Evolutionary conservation across 1,284 basidiomycete species (phyloP).

Genomic region (Grifola frondosa): DNA sequence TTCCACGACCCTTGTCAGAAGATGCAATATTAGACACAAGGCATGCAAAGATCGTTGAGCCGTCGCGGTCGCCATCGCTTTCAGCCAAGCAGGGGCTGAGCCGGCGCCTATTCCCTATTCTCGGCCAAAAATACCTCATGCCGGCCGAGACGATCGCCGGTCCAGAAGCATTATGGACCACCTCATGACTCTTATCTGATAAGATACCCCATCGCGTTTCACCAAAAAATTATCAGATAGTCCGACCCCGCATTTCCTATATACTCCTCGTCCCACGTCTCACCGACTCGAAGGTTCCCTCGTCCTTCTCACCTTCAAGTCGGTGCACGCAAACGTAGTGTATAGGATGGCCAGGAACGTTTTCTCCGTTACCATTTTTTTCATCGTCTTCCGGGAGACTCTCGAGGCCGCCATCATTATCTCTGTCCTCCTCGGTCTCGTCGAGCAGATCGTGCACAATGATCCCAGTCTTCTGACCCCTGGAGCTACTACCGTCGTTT

Average conservation of each 20-base stretch:
- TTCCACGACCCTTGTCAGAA: no score
- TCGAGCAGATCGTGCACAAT: slow-evolving; percentile 71
- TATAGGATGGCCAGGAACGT: slow-evolving; percentile 56
- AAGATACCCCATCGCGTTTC: slow-evolving; percentile 8
- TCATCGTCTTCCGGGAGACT: slow-evolving; percentile 88
- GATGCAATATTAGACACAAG: no score
- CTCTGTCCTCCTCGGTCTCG: slow-evolving; percentile 83
- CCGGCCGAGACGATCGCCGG: no score
- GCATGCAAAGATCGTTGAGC: no score
- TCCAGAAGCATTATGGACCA: no score
- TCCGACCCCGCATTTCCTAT: neutral
- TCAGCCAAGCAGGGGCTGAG: no score
- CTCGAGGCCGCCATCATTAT: slow-evolving; percentile 89
- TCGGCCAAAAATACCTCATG: no score
- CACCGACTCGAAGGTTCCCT: slow-evolving; percentile 15
- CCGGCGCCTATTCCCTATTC: no score
- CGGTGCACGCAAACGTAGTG: slow-evolving; percentile 3
- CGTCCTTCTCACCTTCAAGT: slow-evolving; percentile 11
- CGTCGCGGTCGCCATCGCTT: no score
- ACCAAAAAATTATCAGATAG: slow-evolving; percentile 23
- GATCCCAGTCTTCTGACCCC: slow-evolving; percentile 31
- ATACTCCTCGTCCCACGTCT: slow-evolving; percentile 11
- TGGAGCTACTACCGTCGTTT: slow-evolving; percentile 17
- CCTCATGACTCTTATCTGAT: slow-evolving; percentile 10
- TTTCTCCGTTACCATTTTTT: slow-evolving; percentile 82